Conservation (phyloP, 495 filamentous ascomycete species). For the Xylona heveae region DNA sequence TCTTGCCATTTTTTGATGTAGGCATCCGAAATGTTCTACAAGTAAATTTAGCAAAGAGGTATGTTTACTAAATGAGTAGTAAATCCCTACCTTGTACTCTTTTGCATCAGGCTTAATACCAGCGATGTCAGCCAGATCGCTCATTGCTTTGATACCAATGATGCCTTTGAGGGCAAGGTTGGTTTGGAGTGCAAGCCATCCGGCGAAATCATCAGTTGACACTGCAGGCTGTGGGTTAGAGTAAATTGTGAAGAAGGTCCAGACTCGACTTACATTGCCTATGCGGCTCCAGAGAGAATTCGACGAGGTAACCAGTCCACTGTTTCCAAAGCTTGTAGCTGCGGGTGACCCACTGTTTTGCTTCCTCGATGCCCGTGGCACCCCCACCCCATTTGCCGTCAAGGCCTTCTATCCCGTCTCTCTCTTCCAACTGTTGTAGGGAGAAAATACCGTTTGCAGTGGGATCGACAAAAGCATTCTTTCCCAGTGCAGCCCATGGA, state of each 20-base stretch:
- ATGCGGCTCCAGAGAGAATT: slow-evolving; percentile 65
- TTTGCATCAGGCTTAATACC: slow-evolving; percentile 43
- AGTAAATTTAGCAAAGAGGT: background rate
- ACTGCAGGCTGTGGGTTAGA: slow-evolving; percentile 16
- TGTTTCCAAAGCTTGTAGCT: slow-evolving; percentile 75
- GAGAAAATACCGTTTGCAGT: slow-evolving; percentile 17
- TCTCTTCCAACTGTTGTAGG: slow-evolving; percentile 19
- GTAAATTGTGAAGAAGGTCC: background rate
- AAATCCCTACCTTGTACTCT: slow-evolving; percentile 32
- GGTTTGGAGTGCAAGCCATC: slow-evolving; percentile 79
- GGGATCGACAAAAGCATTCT: slow-evolving; percentile 7
- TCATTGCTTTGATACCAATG: slow-evolving; percentile 87
- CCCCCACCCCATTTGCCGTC: slow-evolving; percentile 32
- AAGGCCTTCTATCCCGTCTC: slow-evolving; percentile 23
- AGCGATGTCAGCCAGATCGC: slow-evolving; percentile 50
- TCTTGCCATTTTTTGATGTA: slow-evolving; percentile 77
- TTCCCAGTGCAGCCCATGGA: slow-evolving; percentile 21
- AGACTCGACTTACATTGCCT: slow-evolving; percentile 40
- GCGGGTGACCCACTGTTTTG: slow-evolving; percentile 32
- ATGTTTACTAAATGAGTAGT: background rate
- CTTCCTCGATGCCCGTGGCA: slow-evolving; percentile 15
- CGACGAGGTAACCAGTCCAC: slow-evolving; percentile 80
- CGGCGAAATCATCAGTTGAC: slow-evolving; percentile 89
- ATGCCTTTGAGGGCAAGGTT: slow-evolving; percentile 90
- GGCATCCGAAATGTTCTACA: slow-evolving; percentile 39